Conservation (phyloP, 148 eudicot genomes). For the Rhododendron molle region DNA sequence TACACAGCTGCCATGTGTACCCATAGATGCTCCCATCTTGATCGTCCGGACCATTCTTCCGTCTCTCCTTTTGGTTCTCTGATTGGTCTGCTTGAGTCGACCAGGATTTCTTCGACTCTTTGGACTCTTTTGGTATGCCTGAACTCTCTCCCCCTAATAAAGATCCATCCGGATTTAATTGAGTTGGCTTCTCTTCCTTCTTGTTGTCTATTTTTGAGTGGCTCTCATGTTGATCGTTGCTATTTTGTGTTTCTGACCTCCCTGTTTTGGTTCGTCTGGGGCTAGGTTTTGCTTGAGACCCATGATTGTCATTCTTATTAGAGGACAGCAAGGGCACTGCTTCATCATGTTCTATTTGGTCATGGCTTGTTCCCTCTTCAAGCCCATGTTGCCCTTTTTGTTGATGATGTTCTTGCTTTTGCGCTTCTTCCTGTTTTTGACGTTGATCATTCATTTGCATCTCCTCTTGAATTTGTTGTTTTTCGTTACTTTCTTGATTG, state of each 20-base stretch:
- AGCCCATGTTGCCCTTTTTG: constrained; percentile 15
- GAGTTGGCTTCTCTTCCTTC: constrained; percentile 23
- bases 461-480: constrained; percentile 6
- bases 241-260: constrained; percentile 2
- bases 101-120: constrained; percentile 41
- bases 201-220: constrained; percentile 1
- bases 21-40: constrained; percentile 24
- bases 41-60: constrained; percentile 24
- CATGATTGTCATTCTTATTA: not conserved
- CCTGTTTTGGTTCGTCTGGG: not conserved
- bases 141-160: constrained; percentile 28
- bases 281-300: not conserved
- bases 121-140: constrained; percentile 63
- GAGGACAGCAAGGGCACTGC: constrained; percentile 5
- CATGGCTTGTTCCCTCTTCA: constrained; percentile 24
- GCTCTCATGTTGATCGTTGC: not conserved
- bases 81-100: constrained; percentile 42
- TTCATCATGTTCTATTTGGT: constrained; percentile 25
- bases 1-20: constrained; percentile 53
- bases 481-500: not conserved
- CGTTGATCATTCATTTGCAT: constrained; percentile 22
- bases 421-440: constrained; percentile 20
- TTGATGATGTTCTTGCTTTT: constrained; percentile 13
- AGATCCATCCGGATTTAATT: constrained; percentile 17
- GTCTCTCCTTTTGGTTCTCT: constrained; percentile 34